phyloP scores from a whole-genome alignment of 2,329 filamentous ascomycete species.

The Penicillium sp. region DNA sequence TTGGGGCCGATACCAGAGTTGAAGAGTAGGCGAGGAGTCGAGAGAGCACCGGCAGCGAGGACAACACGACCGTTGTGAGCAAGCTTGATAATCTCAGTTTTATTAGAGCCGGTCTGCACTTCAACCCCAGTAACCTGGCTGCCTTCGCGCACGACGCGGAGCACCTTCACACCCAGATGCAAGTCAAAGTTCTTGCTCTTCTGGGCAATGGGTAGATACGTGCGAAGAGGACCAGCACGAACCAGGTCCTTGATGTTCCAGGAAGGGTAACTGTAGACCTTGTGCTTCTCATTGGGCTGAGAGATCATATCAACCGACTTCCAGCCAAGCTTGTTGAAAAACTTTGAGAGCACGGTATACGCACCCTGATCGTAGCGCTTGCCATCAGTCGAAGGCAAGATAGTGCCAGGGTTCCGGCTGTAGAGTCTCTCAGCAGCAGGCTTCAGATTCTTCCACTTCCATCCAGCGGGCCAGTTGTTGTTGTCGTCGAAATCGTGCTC shows the following conservation, averaged over 20 bases:
- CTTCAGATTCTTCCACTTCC: conserved; percentile 67
- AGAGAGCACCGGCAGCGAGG: conserved; percentile 69
- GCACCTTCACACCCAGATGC: conserved; percentile 68
- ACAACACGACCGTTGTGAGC: conserved; percentile 67
- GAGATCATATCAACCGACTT: conserved; percentile 63
- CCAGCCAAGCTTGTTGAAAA: conserved; percentile 66
- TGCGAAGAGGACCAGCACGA: conserved; percentile 70
- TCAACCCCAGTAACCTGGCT: conserved; percentile 62
- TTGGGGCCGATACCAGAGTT: conserved; percentile 70
- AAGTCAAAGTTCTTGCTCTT: conserved; percentile 67
- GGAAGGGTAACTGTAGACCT: conserved; percentile 64
- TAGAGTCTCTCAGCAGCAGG: conserved; percentile 66
- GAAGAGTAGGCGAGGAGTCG: conserved; percentile 70
- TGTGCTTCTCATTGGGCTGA: conserved; percentile 66
- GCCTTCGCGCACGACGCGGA: conserved; percentile 66
- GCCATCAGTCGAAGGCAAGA: conserved; percentile 67
- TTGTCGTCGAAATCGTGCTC: conserved; percentile 71
- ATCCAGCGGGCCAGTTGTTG: conserved; percentile 71
- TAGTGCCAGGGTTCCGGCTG: conserved; percentile 70
- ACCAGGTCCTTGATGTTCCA: conserved; percentile 71
- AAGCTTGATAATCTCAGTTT: conserved; percentile 66
- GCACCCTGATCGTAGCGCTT: conserved; percentile 69
- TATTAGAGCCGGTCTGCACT: conserved; percentile 26
- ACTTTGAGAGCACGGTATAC: conserved; percentile 64
- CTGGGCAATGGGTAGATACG: conserved; percentile 68